Evolutionary conservation across 2,329 filamentous ascomycete species (phyloP), one percentile per base, ranked within the genome.

Genomic region (Aspergillus intermedius): DNA sequence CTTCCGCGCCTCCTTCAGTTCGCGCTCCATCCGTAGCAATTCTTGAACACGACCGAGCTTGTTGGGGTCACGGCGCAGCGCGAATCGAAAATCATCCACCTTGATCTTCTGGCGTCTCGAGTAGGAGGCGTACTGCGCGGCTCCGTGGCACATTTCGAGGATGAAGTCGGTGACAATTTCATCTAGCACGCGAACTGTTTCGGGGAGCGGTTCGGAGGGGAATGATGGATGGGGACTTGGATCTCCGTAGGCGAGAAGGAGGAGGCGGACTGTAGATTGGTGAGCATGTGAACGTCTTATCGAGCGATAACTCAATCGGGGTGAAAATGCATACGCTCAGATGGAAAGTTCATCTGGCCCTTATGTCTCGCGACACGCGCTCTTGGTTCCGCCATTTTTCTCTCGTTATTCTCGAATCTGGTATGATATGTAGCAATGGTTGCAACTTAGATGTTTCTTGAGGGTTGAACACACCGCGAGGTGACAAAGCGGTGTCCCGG

Each of bases 151-250:
- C 47, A 93, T 84, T 67, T 93, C 89, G 66, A 95, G 89, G 66
- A 97, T 88, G 76, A 95, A 96, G 74, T 97, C 93, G 54, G 91
- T 95, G 52, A 95, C 82, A 59, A 97, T 91, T 73, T 96, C 91
- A 75, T 97, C 93, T 45, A 97, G 84, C 45, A 91, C 81, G 53
- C 87, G 84, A 51, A 95, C 79, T 8, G 91, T 96, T 65, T 90
- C 83, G 15, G 87, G 84, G 22, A 97, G 83, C 1, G 90, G 88
- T 48, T 86, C 78, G 50, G 80, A 77, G 49, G 86, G 81, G 70
- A 94, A 89, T 66, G 89, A 90, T 7, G 63, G 62, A 48, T 70
- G 61, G 13, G 71, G 65, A 23, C 64, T 63, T 28, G 72, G 71
- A 46, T 74, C 71, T 17, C 72, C 72, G 48, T 72, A 74, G 37